A percentile compares a stretch with the other conserved stretches of the same genome.
These are phyloP conservation scores for Achlya hypogyna DNA, from an alignment of 352 stramenopile genomes.

Conservation along the genomic window DNA sequence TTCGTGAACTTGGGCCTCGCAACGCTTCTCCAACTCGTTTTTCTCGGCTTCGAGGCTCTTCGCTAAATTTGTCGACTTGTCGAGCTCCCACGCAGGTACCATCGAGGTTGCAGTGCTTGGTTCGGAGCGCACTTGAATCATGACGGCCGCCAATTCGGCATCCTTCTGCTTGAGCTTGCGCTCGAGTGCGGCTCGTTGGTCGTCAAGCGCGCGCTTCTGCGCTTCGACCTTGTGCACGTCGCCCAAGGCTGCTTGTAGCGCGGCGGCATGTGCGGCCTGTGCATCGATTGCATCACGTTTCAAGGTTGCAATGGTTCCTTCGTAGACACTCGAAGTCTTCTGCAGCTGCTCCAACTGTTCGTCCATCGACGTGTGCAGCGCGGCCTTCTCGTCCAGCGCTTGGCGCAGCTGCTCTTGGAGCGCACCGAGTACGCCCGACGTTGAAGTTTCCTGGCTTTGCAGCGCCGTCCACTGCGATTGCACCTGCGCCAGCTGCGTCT, in stretches of 20 bases:
- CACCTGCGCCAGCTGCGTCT: conserved; percentile 6
- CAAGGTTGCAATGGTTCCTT: not conserved
- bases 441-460: conserved; percentile 24
- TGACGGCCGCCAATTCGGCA: not conserved
- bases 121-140: not conserved
- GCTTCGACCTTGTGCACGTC: not conserved
- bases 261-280: not conserved
- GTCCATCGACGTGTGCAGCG: not conserved
- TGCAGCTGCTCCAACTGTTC: not conserved
- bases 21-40: conserved; percentile 25
- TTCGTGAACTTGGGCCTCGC: conserved; percentile 27
- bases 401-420: conserved; percentile 8
- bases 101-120: not conserved
- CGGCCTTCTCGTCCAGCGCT: not conserved
- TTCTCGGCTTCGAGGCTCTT: conserved; percentile 35
- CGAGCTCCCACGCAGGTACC: conserved; percentile 29
- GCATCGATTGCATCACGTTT: not conserved
- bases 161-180: conserved; percentile 18
- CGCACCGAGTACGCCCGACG: not conserved
- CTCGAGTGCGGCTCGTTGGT: conserved; percentile 3
- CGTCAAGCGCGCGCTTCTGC: conserved; percentile 1
- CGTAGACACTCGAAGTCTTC: not conserved
- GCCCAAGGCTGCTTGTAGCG: not conserved
- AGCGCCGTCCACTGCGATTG: conserved; percentile 21
- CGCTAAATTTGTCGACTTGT: conserved; percentile 33